Base-by-base conservation (phyloP, 2,329 filamentous ascomycete species). In the Fusarium gaditjirri region DNA sequence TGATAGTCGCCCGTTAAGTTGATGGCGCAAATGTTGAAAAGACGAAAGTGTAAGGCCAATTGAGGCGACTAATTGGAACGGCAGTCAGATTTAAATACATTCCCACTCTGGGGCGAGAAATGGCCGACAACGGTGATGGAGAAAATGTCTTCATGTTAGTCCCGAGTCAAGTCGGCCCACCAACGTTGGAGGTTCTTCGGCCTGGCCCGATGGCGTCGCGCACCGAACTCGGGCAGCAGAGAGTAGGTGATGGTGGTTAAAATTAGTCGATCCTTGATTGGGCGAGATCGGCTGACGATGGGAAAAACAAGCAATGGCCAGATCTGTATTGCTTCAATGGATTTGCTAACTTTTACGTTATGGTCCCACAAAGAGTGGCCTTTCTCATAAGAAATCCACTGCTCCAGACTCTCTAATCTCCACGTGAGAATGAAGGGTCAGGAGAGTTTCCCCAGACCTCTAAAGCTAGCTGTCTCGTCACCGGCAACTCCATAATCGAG, bases 301-400 rank as follows among this genome's bases (percentile, higher is more conserved):
- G 23, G n/a, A 23, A 12, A 53, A 46, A n/a, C 29, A 52, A 67
- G 56, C 44, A 58, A 49, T 67, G 52, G 52, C 31, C 57, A 67
- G 63, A 58, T 62, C 43, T 41, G 35, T 41, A 50, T 21, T 50
- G 44, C 61, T 57, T 70, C 66, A 61, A 31, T 23, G 19, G 44
- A 73, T 73, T 69, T 50, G 50, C 59, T 62, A 73, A 74, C 66
- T 38, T 55, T 73, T 73, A 73, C 71, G 71, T 73, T 65, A 74
- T 68, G 47, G 71, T 65, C 60, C 71, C 71, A 72, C 67, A 58
- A 33, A 35, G 9, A 63, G 31, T 38, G 53, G 27, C 16, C 52
- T n/a, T 29, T 47, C 16, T 29, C 6, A 8, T 16, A 7, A 31
- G 3, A 19, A 49, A 21, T 12, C 49, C 42, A 54, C 41, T 39